Evolutionary conservation across 495 filamentous ascomycete species (phyloP).

Genomic region (Hamigera avellanea): DNA sequence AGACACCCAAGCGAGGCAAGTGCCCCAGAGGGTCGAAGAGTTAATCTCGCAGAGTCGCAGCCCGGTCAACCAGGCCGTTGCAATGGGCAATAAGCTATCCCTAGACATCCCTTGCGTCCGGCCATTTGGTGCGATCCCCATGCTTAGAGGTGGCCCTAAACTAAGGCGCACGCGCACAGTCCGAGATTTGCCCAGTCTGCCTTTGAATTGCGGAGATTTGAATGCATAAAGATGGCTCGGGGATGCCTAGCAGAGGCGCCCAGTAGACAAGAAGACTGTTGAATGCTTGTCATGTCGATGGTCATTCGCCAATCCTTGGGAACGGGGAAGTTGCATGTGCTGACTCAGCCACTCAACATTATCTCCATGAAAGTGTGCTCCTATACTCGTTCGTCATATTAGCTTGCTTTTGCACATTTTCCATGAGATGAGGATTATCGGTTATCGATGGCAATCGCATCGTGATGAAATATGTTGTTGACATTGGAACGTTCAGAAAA

Average conservation of each 20-base stretch:
- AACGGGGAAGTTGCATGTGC: conserved; percentile 19
- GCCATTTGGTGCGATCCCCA: conserved; percentile 11
- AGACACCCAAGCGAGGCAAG: conserved; percentile 11
- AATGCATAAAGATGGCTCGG: conserved; percentile 5
- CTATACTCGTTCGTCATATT: too few species aligned
- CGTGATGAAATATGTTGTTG: too few species aligned
- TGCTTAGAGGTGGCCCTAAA: conserved; percentile 7
- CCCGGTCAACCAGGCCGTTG: conserved; percentile 8
- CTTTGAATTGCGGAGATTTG: conserved; percentile 9
- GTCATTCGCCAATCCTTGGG: conserved; percentile 9
- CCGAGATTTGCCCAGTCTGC: conserved; percentile 2
- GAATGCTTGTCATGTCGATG: not conserved
- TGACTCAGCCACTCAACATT: conserved; percentile 14
- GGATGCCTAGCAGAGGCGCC: conserved; percentile 6
- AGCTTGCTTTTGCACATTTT: too few species aligned
- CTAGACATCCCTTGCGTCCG: conserved; percentile 16
- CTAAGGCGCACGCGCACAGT: conserved; percentile 10
- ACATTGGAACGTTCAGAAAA: too few species aligned
- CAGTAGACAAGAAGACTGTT: not conserved
- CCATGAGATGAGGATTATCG: too few species aligned
- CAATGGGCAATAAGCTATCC: conserved; percentile 17
- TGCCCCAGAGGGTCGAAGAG: conserved; percentile 6
- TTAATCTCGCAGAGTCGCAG: not conserved
- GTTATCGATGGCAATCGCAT: too few species aligned
- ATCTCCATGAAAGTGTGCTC: too few species aligned